Evolutionary conservation across 306 rosid species (phyloP).

Genomic region (Quercus bicolor): DNA sequence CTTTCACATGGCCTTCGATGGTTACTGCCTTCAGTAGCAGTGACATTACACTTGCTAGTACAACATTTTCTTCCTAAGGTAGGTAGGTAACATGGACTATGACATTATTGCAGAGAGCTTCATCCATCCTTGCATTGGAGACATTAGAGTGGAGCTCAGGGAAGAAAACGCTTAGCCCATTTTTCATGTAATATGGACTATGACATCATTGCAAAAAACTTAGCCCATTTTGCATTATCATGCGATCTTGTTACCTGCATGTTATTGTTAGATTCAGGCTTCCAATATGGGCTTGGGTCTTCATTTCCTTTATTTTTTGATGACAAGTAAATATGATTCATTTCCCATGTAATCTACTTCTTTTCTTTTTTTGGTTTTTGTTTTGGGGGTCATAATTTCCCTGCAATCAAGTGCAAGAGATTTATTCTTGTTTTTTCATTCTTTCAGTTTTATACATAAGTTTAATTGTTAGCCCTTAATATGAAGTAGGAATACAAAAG

Average conservation of each 20-base stretch:
- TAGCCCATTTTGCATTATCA: neutral
- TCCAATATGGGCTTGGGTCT: neutral
- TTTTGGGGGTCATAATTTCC: neutral
- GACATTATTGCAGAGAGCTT: neutral
- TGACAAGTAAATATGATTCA: neutral
- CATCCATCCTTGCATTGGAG: neutral
- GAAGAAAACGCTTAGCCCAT: no score
- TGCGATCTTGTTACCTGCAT: neutral
- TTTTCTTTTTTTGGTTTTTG: neutral
- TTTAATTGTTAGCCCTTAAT: neutral
- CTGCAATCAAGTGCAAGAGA: neutral
- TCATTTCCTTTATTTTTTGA: neutral
- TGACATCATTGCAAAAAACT: neutral
- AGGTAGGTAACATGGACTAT: neutral
- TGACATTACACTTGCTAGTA: slow-evolving; percentile 11
- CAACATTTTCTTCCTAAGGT: slow-evolving; percentile 8
- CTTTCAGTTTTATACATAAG: neutral
- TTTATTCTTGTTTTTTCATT: neutral
- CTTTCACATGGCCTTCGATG: slow-evolving; percentile 44
- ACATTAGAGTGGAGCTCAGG: no score
- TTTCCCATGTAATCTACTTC: neutral
- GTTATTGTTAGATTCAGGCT: neutral
- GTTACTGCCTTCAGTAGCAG: slow-evolving; percentile 16
- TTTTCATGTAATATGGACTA: neutral
- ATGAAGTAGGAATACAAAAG: neutral